Evolutionary conservation across 225 moss, liverwort and hornwort species (phyloP).

Genomic region (Pseudisothecium myosuroides): DNA sequence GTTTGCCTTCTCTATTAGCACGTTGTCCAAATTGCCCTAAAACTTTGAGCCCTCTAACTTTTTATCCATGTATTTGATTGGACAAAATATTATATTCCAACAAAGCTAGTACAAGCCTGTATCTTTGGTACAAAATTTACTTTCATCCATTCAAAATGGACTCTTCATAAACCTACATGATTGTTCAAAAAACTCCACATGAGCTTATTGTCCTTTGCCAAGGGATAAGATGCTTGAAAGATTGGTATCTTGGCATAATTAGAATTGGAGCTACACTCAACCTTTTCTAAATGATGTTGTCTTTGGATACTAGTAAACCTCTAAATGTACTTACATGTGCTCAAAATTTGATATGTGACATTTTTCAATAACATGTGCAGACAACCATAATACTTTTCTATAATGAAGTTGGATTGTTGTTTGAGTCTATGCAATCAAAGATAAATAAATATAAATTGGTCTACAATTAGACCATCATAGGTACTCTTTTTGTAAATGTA

Average conservation of each 20-base stretch:
- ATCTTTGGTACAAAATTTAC: background rate
- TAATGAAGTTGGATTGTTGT: background rate
- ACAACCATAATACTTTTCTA: background rate
- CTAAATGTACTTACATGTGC: background rate
- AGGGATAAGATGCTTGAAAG: rapidly evolving
- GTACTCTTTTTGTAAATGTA: too few relatives aligned
- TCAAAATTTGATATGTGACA: background rate
- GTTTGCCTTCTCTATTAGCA: background rate
- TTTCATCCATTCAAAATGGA: background rate
- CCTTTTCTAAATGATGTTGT: background rate
- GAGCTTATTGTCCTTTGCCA: background rate
- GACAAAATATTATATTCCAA: background rate
- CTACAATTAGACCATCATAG: background rate
- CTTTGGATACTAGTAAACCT: background rate
- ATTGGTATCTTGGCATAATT: background rate
- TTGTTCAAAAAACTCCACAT: rapidly evolving
- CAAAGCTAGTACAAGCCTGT: rapidly evolving
- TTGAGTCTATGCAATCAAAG: background rate
- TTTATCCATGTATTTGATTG: background rate
- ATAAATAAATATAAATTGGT: background rate
- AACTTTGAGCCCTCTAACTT: background rate
- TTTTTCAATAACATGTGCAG: background rate
- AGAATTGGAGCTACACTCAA: background rate
- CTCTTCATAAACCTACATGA: rapidly evolving
- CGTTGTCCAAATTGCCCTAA: rapidly evolving